A percentile compares a stretch with the other conserved stretches of the same genome.
phyloP scores from a whole-genome alignment of 2,329 filamentous ascomycete species.

The Graphiopsis chlorocephala region DNA sequence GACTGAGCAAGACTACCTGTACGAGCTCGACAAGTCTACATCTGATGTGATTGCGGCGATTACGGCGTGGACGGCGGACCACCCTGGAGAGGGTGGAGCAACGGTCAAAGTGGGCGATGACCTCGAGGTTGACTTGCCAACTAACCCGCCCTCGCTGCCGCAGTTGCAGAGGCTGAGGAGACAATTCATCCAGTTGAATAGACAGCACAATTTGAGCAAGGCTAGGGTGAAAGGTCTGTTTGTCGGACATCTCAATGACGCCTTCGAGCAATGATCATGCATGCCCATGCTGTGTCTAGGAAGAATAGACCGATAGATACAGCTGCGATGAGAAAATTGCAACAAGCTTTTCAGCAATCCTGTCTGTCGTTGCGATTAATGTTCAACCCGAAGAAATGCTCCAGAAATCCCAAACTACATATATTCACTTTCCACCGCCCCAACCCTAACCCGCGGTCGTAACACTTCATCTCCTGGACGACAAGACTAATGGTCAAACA shows the following conservation, averaged over 20 bases:
- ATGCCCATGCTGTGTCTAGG: not conserved
- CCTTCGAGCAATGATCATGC: constrained; percentile 24
- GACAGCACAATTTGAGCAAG: constrained; percentile 55
- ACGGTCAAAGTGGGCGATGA: constrained; percentile 50
- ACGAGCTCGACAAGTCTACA: constrained; percentile 74
- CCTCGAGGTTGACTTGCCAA: constrained; percentile 60
- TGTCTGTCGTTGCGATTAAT: not conserved
- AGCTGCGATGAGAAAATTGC: not conserved
- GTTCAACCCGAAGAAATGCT: not conserved
- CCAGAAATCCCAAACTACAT: not conserved
- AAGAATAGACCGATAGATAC: not conserved
- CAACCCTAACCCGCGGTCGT: not conserved
- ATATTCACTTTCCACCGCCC: not conserved
- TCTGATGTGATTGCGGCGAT: constrained; percentile 72
- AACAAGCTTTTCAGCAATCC: not conserved
- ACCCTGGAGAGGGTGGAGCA: constrained; percentile 60
- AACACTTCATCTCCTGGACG: too few species aligned
- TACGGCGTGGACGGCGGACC: constrained; percentile 64
- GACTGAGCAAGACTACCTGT: constrained; percentile 68
- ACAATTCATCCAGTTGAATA: constrained; percentile 73
- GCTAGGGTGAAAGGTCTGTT: constrained; percentile 39
- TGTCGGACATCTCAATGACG: constrained; percentile 43
- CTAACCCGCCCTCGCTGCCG: constrained; percentile 62
- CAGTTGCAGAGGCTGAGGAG: constrained; percentile 74
- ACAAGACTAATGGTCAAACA: too few species aligned